phyloP scores from a whole-genome alignment of 2,329 filamentous ascomycete species.

The Sarocladium strictum region DNA sequence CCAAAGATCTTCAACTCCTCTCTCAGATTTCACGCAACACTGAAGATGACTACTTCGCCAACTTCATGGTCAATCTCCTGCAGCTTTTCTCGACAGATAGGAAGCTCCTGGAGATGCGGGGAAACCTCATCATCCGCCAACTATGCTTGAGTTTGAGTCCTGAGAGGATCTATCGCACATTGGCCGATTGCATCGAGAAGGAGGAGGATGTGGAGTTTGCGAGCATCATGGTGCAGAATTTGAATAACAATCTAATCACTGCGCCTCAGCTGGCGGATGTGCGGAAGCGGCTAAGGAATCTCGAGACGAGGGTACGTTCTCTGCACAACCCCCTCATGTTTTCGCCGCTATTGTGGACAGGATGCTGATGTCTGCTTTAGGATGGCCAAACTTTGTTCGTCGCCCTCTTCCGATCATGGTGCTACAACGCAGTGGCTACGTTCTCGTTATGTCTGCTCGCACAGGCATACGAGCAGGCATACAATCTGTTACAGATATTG shows the following conservation, averaged over 20 bases:
- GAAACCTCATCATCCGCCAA: constrained; percentile 94
- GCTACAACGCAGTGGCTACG: constrained; percentile 94
- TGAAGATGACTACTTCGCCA: constrained; percentile 94
- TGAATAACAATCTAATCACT: constrained; percentile 98
- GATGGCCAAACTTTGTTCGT: constrained; percentile 96
- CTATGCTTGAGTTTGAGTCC: constrained; percentile 88
- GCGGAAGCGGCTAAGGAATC: constrained; percentile 80
- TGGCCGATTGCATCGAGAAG: constrained; percentile 94
- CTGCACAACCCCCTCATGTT: too few relatives aligned
- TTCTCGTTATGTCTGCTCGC: constrained; percentile 94
- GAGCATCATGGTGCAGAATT: constrained; percentile 98
- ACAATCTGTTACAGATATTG: constrained; percentile 94
- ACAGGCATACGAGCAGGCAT: constrained; percentile 96
- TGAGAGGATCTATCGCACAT: constrained; percentile 89
- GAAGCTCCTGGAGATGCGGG: constrained; percentile 81
- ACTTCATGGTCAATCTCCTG: constrained; percentile 95
- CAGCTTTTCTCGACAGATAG: constrained; percentile 95
- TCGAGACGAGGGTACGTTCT: constrained; percentile 67
- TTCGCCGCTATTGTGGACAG: too few relatives aligned
- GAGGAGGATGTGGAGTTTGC: constrained; percentile 98
- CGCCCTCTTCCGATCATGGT: constrained; percentile 92
- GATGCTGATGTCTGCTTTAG: constrained; percentile 31
- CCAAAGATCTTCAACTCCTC: constrained; percentile 83
- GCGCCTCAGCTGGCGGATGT: constrained; percentile 90
- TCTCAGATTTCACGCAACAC: constrained; percentile 96